A percentile compares a stretch with the other conserved stretches of the same genome.
Conservation (phyloP, 108 stramenopile genomes). For the Aurantiochytrium sp. region DNA sequence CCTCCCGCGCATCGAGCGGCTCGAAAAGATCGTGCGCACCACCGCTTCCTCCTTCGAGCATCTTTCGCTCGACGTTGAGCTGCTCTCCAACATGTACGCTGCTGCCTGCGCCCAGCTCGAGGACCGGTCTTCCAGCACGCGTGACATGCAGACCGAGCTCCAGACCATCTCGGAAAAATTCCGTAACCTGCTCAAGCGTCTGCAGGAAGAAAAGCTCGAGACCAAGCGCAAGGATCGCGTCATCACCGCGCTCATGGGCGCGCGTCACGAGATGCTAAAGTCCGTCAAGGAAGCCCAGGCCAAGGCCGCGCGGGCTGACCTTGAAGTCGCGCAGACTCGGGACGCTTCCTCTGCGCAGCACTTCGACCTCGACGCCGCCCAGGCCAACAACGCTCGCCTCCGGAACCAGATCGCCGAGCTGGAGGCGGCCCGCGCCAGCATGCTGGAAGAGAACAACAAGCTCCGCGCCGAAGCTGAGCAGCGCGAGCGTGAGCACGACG, state of each 20-base stretch:
- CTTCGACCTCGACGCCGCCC: neutral
- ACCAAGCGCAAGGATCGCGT: neutral
- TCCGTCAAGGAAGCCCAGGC: conserved; percentile 1
- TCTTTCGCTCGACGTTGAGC: conserved; percentile 3
- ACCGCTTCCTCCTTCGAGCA: neutral
- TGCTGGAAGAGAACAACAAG: neutral
- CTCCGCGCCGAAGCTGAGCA: neutral
- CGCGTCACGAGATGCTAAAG: conserved; percentile 8
- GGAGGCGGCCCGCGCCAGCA: neutral
- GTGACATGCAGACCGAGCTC: neutral
- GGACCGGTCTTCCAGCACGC: neutral
- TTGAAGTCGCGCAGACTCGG: neutral
- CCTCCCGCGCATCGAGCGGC: neutral
- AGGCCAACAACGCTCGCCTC: neutral
- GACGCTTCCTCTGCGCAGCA: neutral
- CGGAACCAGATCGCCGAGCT: neutral
- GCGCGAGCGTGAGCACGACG: neutral
- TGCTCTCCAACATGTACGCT: neutral
- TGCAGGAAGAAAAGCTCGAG: conserved; percentile 10
- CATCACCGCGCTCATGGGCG: neutral
- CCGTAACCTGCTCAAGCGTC: conserved; percentile 2
- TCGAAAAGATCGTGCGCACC: neutral
- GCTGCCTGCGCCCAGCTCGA: neutral
- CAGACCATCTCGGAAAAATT: neutral
- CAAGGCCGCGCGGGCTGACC: neutral